Base-by-base conservation (phyloP, 345 rosid species). In the Sapria himalayana region DNA sequence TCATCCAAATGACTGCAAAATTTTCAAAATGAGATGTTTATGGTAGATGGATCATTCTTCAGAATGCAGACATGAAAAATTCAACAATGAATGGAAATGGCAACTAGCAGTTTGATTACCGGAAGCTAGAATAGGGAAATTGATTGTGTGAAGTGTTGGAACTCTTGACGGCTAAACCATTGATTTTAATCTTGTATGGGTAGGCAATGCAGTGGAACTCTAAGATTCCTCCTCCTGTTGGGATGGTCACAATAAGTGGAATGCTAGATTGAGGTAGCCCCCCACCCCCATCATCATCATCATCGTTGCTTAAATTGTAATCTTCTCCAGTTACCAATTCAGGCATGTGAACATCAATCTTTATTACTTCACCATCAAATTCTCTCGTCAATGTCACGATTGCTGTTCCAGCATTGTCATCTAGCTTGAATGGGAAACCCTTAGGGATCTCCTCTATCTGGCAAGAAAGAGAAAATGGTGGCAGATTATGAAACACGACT, bases 291-390 rank as follows among this genome's bases (percentile, higher is more conserved):
- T 56, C 71, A 0, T 55, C 64, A 9, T 55, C 63, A 16, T 63
- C 44, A 7, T 50, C 63, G 17, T 56, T 60, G 1, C 55, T 66
- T 6, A 49, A 41, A 4, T 57, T 61, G 9, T 59, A 65, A 5
- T 61, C 55, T 18, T 68, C 71, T 11, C 85, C 89, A 0, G 79
- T 69, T 22, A 78, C 86, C 41, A 78, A 85, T 59, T 78, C 81
- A n/a, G 85, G 75, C 94, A 78, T 81, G 50, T 70, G 71, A 45
- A 86, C 93, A 39, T 76, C 82, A 43, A 82, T 75, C 40, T 59
- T 67, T 21, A 82, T 61, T 19, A 49, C 61, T 53, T 82, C 94
- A 25, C 80, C 91, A 47, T 74, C 44, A 32, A 66, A 78, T 10
- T 86, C 70, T 49, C 93, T 73, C 8, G 62, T 66, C 61, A 86